Conservation (phyloP, 352 stramenopile species). For the Phytopythium oedochilum region DNA sequence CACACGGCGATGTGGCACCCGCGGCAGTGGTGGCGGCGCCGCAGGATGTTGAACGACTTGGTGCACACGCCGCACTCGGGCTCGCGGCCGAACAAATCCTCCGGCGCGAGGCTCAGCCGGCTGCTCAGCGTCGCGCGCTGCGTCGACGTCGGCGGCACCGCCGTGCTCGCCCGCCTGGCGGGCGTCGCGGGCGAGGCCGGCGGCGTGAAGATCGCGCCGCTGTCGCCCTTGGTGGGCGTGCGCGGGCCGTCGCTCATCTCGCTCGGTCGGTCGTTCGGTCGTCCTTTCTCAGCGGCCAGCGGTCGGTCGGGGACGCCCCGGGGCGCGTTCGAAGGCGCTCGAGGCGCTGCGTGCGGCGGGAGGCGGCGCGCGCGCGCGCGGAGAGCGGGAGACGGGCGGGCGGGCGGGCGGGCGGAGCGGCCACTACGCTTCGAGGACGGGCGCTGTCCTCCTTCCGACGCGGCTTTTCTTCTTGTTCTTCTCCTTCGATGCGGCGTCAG, state of each 20-base stretch:
- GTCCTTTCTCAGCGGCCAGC: not conserved
- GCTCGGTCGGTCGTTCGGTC: not conserved
- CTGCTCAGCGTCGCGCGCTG: constrained; percentile 25
- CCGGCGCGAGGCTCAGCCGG: constrained; percentile 31
- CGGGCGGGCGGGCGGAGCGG: not conserved
- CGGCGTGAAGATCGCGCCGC: constrained; percentile 6
- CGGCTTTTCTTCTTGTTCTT: not conserved
- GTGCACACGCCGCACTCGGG: constrained; percentile 66
- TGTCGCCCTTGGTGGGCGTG: constrained; percentile 19
- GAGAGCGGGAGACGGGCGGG: not conserved
- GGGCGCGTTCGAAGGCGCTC: not conserved
- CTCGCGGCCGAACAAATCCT: constrained; percentile 65
- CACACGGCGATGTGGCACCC: constrained; percentile 80
- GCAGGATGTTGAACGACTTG: constrained; percentile 79
- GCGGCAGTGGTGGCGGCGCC: constrained; percentile 80
- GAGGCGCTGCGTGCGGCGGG: not conserved
- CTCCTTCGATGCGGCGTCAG: not conserved
- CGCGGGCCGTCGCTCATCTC: constrained; percentile 4
- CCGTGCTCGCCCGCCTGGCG: constrained; percentile 4
- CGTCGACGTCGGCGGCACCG: constrained; percentile 10
- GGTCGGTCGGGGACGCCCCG: not conserved
- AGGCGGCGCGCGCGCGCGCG: not conserved
- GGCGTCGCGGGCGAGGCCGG: constrained; percentile 7
- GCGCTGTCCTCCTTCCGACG: not conserved
- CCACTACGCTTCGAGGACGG: not conserved